Evolutionary conservation across 2,329 filamentous ascomycete species (phyloP).

Genomic region (Seiridium cupressi): DNA sequence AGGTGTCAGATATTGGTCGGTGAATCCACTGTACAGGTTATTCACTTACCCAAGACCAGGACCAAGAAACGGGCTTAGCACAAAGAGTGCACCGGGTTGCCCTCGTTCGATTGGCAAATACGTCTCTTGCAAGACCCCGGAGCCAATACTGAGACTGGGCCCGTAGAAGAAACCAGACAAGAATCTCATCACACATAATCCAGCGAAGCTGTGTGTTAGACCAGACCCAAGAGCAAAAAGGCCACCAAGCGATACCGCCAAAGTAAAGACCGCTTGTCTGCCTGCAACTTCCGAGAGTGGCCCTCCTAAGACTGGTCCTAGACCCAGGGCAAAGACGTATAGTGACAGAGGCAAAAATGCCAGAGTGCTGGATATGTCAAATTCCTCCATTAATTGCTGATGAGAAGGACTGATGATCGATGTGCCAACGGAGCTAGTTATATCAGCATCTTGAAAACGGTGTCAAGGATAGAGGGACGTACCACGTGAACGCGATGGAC

Average conservation of each 20-base stretch:
- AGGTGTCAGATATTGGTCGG: background rate
- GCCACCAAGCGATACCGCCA: slow-evolving; percentile 43
- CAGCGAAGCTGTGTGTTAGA: slow-evolving; percentile 46
- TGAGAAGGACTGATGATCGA: slow-evolving; percentile 53
- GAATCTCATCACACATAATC: slow-evolving; percentile 54
- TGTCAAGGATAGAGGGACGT: slow-evolving; percentile 6
- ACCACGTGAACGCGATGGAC: slow-evolving; percentile 40
- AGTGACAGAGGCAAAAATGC: slow-evolving; percentile 59
- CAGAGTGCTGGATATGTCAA: slow-evolving; percentile 51
- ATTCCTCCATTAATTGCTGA: slow-evolving; percentile 46
- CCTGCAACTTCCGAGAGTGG: slow-evolving; percentile 59
- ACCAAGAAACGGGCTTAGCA: slow-evolving; percentile 52
- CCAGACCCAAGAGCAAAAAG: slow-evolving; percentile 57
- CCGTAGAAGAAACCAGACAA: slow-evolving; percentile 51
- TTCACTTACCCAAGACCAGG: slow-evolving; percentile 46
- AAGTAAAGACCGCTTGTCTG: slow-evolving; percentile 49
- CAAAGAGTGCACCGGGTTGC: slow-evolving; percentile 40
- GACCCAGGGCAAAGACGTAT: slow-evolving; percentile 58
- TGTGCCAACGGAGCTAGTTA: slow-evolving; percentile 46
- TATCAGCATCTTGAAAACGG: too few species aligned
- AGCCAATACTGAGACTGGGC: slow-evolving; percentile 46
- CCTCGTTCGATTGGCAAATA: slow-evolving; percentile 41
- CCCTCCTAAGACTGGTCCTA: slow-evolving; percentile 59
- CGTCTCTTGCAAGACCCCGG: slow-evolving; percentile 49
- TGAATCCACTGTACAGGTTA: background rate